These are phyloP conservation scores for Curvularia lunata DNA, from an alignment of 2,329 filamentous ascomycete genomes.

Conservation along the genomic window DNA sequence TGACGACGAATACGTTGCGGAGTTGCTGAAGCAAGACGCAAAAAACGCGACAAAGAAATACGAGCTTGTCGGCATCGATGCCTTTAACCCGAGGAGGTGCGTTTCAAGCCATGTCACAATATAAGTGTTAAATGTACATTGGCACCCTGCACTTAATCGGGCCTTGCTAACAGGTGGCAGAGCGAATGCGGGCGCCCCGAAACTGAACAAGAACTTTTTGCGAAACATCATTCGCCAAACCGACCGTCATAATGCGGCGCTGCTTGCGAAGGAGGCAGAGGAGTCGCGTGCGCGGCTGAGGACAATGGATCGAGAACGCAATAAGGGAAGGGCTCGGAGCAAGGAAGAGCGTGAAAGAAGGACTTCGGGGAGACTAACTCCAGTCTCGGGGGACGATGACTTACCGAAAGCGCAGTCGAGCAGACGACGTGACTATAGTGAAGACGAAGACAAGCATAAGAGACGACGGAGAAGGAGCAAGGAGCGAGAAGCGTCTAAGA, in stretches of 20 bases:
- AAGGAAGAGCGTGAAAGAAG: slow-evolving; percentile 25
- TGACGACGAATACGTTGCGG: slow-evolving; percentile 80
- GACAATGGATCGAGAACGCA: slow-evolving; percentile 32
- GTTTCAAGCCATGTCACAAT: slow-evolving; percentile 21
- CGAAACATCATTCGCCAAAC: slow-evolving; percentile 87
- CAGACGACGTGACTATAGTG: slow-evolving; percentile 22
- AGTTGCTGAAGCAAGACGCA: slow-evolving; percentile 80
- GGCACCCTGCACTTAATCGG: not conserved
- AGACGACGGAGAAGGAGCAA: slow-evolving; percentile 15
- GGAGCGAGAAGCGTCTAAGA: slow-evolving; percentile 9
- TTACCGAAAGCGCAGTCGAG: slow-evolving; percentile 21
- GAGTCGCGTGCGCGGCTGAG: slow-evolving; percentile 76
- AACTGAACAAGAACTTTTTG: slow-evolving; percentile 90
- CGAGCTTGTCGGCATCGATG: slow-evolving; percentile 74
- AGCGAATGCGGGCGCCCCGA: slow-evolving; percentile 72
- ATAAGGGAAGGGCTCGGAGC: slow-evolving; percentile 18
- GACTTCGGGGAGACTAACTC: slow-evolving; percentile 32
- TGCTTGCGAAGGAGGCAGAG: slow-evolving; percentile 82
- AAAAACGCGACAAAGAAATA: slow-evolving; percentile 75
- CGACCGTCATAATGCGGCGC: slow-evolving; percentile 84
- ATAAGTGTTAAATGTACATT: slow-evolving; percentile 15
- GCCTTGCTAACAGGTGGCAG: slow-evolving; percentile 43
- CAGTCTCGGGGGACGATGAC: slow-evolving; percentile 26
- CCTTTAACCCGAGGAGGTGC: slow-evolving; percentile 64
- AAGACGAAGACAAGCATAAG: slow-evolving; percentile 25